phyloP scores from a whole-genome alignment of 192 early-diverging fungal species.

The Backusella tuberculispora region DNA sequence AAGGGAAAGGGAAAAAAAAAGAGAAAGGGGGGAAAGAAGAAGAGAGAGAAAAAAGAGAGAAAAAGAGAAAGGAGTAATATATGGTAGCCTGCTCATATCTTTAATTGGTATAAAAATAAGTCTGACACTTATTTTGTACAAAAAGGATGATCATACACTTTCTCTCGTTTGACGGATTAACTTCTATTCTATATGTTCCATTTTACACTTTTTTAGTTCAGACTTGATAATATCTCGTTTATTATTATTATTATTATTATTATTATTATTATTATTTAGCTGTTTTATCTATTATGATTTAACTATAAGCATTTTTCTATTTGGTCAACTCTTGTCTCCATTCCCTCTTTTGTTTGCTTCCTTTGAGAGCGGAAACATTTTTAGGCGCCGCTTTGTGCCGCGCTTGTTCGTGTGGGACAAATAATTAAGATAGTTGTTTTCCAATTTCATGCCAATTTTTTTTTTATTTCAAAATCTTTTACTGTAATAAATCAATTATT shows the following conservation, averaged over 20 bases:
- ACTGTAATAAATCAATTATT: background rate
- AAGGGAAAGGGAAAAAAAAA: background rate
- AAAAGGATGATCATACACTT: background rate
- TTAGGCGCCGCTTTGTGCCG: background rate
- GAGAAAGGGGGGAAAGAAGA: background rate
- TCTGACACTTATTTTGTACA: constrained; percentile 2
- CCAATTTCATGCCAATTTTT: background rate
- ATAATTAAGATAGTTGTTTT: constrained; percentile 10
- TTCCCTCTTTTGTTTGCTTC: background rate
- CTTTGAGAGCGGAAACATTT: background rate
- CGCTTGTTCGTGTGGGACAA: background rate
- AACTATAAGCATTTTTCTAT: no score
- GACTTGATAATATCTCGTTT: background rate
- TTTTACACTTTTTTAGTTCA: background rate
- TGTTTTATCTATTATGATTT: background rate
- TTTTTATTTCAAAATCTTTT: background rate
- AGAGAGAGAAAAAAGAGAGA: background rate
- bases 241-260: background rate
- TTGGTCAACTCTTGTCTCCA: no score
- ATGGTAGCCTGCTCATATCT: constrained; percentile 9
- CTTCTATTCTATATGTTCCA: background rate
- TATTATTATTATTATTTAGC: background rate
- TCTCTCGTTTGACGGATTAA: background rate
- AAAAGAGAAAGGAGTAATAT: background rate
- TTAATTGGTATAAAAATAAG: constrained; percentile 11